Base-by-base conservation (phyloP, 202 grass and related monocot species). In the Elaeis oleifera region DNA sequence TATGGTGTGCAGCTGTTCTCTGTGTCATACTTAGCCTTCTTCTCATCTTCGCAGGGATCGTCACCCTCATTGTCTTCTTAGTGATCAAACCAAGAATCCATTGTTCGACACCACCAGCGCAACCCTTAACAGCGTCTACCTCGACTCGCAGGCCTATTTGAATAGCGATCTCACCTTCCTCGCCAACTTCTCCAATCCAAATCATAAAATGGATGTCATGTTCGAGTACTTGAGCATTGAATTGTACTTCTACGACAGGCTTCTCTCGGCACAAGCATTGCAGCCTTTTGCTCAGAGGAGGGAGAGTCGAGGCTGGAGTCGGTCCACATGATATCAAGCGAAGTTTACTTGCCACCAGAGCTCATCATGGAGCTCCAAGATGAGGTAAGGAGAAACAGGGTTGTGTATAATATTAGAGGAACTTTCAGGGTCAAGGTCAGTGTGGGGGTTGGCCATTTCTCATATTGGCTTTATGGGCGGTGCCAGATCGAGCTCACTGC, bases 121-220 rank as follows among this genome's bases (percentile, higher is more conserved):
- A 17, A 79, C 71, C 54, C 83, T 97, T 36, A 92, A 84, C 69
- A 81, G 72, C 72, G 55, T 89, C 60, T 97, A 92, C 54, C 14
- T 97, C 71, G 77, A 81, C 50, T 69, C 74, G 0, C 68, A 82
- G 0, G 50, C 92, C 23, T 91, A 91, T 67, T 73, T 83, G 65
- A 97, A 89, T 16, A 80, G 85, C 59, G 88, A 92, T 74, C 73
- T 92, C 77, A 84, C 66, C 48, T 50, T 97, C 28, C 80, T 82
- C 17, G 81, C 51, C 61, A 97, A 97, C 79, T 73, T 97, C 65
- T 81, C 92, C 82, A 97, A 97, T 64, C 84, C 92, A 4, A 97
- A 97, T 71, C 82, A 56, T 62, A 83, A 75, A 77, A 89, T 97
- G 14, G 56, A 81, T 57, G 16, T 97, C 56, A 58, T 60, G 51